Percentiles rank a stretch among this genome's conserved stretches.
phyloP scores from a whole-genome alignment of 352 stramenopile species.

The Thalassiosira mediterranea region DNA sequence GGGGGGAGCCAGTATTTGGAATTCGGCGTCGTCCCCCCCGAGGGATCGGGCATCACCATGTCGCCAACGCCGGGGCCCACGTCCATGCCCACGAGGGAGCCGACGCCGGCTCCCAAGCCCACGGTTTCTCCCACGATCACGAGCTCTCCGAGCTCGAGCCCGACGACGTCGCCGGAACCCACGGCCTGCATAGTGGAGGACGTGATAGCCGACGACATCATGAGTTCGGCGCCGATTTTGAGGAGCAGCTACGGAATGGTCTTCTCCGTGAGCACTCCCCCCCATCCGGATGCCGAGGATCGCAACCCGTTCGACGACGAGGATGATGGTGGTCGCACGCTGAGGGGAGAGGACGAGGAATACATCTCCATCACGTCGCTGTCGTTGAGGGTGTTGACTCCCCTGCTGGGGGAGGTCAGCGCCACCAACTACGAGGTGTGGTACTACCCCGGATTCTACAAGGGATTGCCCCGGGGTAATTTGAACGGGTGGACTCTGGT shows the following conservation, averaged over 20 bases:
- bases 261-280: constrained; percentile 2
- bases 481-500: constrained; percentile 6
- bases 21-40: neutral
- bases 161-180: neutral
- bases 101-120: neutral
- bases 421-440: constrained; percentile 10
- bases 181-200: neutral
- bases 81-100: neutral
- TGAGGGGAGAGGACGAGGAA: constrained; percentile 1
- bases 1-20: neutral
- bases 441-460: neutral
- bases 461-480: constrained; percentile 7
- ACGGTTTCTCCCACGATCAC: neutral
- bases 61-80: neutral
- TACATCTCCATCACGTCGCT: constrained; percentile 6
- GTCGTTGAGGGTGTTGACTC: neutral
- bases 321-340: too few relatives aligned
- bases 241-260: constrained; percentile 7
- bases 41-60: neutral
- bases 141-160: neutral
- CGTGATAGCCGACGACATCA: neutral
- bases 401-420: neutral
- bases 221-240: neutral
- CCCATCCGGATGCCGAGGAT: neutral
- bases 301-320: neutral